Conservation (phyloP, 1,284 basidiomycete species). For the Mycosarcoma mackinlayi region DNA sequence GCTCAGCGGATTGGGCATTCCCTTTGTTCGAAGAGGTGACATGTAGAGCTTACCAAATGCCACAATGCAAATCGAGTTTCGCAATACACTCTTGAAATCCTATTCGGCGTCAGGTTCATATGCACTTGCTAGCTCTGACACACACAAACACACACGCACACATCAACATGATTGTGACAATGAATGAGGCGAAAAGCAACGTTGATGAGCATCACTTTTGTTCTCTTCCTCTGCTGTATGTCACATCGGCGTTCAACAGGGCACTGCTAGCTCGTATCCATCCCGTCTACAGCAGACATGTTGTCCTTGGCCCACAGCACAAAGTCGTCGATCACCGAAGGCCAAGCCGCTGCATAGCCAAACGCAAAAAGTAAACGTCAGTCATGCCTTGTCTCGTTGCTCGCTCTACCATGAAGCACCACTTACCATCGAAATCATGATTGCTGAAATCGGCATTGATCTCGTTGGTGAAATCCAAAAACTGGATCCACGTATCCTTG, state of each 20-base stretch:
- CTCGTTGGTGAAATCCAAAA: constrained; percentile 82
- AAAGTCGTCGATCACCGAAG: constrained; percentile 87
- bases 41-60: constrained; percentile 16
- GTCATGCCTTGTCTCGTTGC: neutral
- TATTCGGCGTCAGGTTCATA: too few species aligned
- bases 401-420: neutral
- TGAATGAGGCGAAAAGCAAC: too few species aligned
- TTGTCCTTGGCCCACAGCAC: constrained; percentile 70
- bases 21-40: constrained; percentile 63
- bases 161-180: too few species aligned
- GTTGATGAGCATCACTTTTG: too few species aligned
- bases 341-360: constrained; percentile 78
- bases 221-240: too few species aligned
- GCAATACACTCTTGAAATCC: too few species aligned
- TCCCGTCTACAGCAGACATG: constrained; percentile 35
- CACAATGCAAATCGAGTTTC: neutral
- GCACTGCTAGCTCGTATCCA: constrained; percentile 49
- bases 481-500: constrained; percentile 90
- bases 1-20: constrained; percentile 63
- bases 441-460: constrained; percentile 83
- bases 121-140: too few species aligned
- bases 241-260: neutral
- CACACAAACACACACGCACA: too few species aligned
- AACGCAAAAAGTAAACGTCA: neutral
- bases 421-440: constrained; percentile 85